Evolutionary conservation across 2,329 filamentous ascomycete species (phyloP), one percentile per base, ranked within the genome.

Genomic region (Diaporthe humulicola): DNA sequence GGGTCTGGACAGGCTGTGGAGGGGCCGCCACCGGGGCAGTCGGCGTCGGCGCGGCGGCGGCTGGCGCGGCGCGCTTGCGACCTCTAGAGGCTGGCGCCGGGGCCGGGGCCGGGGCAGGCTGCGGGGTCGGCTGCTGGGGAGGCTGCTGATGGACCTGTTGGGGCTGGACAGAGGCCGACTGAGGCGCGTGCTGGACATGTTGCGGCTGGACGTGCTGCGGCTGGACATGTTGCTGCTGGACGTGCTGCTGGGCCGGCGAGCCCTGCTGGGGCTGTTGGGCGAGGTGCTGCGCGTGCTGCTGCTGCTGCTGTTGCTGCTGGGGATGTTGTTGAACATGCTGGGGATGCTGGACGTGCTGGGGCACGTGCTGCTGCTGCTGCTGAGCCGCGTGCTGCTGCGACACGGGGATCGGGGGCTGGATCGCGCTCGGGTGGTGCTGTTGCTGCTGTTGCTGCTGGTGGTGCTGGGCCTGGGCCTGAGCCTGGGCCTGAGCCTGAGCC

Each of bases 51-150:
- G 80, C 79, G 80, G 81, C 77, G 81, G 78, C 33, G 84, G 84
- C 28, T 85, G 84, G 81, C 86, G 87, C 73, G 12, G 48, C 48
- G 28, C 85, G 84, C 76, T 84, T 82, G 54, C 86, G 77, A 38
- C 77, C 79, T 25, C 76, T 77, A 9, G 81, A 75, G 22, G 78
- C 78, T 3, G 83, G 79, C 40, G 80, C 78, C 4, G 81, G 79
- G 48, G 81, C 78, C 5, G 81, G 77, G 36, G 79, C 76, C 40
- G 82, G 78, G 19, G 79, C 74, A 30, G 81, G 73, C 74, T 79
- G 78, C 33, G 80, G 78, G 36, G 77, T 71, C 33, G 73, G 79
- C 73, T 82, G 79, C 30, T 79, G 80, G 22, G 77, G 76, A n/a
- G 78, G 78, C 33, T 81, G 79, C 67, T 81, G 80, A 10, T 76